Conservation (phyloP, 2,329 filamentous ascomycete genomes). For the Cadophora sp. region DNA sequence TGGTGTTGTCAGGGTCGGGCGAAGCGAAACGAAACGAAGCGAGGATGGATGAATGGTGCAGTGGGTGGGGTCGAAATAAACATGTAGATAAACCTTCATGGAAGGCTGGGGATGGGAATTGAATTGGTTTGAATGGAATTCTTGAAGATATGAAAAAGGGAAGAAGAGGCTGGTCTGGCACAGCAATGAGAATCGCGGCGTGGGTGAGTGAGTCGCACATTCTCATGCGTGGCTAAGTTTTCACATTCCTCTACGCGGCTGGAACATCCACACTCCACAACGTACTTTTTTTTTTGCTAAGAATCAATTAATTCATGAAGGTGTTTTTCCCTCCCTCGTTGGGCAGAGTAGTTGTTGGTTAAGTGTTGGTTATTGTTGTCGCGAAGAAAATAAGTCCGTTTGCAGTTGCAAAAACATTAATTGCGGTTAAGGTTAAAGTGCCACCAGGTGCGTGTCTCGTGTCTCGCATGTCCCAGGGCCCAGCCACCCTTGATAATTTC, state of each 20-base stretch:
- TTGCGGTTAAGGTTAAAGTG: slow-evolving; percentile 5
- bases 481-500: slow-evolving; percentile 14
- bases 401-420: not conserved
- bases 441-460: not conserved
- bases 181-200: slow-evolving; percentile 3
- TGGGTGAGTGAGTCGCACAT: slow-evolving; percentile 2
- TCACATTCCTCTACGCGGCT: slow-evolving; percentile 15
- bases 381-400: not conserved
- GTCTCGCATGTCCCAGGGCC: not conserved
- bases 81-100: slow-evolving; percentile 5
- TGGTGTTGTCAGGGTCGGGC: too few species aligned
- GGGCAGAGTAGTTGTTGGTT: not conserved
- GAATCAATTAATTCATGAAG: too few species aligned
- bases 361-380: not conserved
- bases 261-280: slow-evolving; percentile 8
- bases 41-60: not conserved
- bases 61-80: slow-evolving; percentile 10
- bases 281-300: too few species aligned
- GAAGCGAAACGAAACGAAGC: slow-evolving; percentile 24
- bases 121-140: not conserved
- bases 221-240: slow-evolving; percentile 17
- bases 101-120: slow-evolving; percentile 21
- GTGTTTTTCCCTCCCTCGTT: too few species aligned
- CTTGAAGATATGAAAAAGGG: not conserved
- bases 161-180: slow-evolving; percentile 1